A percentile compares a stretch with the other conserved stretches of the same genome.
These are phyloP conservation scores for Amphicarpaea edgeworthii DNA, from an alignment of 306 rosid species.

Conservation along the genomic window DNA sequence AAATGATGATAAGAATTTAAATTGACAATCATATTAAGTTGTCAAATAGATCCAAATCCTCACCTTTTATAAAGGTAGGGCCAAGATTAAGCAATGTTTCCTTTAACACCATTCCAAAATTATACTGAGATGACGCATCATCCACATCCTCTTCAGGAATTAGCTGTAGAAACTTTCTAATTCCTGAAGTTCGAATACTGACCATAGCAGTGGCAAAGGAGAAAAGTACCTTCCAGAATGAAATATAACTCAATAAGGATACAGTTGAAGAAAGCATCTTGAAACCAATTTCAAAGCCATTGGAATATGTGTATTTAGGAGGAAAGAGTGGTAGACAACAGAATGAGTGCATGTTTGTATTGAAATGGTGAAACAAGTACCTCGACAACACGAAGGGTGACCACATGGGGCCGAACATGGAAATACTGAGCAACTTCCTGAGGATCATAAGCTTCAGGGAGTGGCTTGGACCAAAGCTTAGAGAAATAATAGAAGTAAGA, in stretches of 20 bases:
- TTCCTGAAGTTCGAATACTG: slow-evolving; percentile 69
- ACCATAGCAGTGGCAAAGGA: slow-evolving; percentile 82
- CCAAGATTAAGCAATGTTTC: slow-evolving; percentile 91
- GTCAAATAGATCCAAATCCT: slow-evolving; percentile 43
- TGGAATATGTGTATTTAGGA: background rate
- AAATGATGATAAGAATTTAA: slow-evolving; percentile 23
- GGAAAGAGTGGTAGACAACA: slow-evolving; percentile 3
- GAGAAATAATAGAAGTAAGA: slow-evolving; percentile 68
- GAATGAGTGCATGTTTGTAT: background rate
- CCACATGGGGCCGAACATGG: slow-evolving; percentile 79
- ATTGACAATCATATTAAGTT: slow-evolving; percentile 23
- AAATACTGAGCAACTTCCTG: slow-evolving; percentile 77
- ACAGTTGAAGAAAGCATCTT: slow-evolving; percentile 34
- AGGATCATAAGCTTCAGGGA: slow-evolving; percentile 88
- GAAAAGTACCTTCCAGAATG: slow-evolving; percentile 69
- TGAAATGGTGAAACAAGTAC: slow-evolving; percentile 48
- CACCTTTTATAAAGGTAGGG: slow-evolving; percentile 97
- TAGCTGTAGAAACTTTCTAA: slow-evolving; percentile 55
- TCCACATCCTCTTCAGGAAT: slow-evolving; percentile 53
- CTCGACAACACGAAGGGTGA: slow-evolving; percentile 83
- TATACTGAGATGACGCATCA: slow-evolving; percentile 66
- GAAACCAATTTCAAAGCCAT: slow-evolving; percentile 21
- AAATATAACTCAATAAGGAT: slow-evolving; percentile 49
- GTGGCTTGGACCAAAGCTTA: slow-evolving; percentile 90
- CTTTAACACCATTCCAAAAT: slow-evolving; percentile 80